Percentiles rank a stretch among this genome's conserved stretches.
Conservation (phyloP, 164 flowering plant species). For the Tetrastigma voinierianum region DNA sequence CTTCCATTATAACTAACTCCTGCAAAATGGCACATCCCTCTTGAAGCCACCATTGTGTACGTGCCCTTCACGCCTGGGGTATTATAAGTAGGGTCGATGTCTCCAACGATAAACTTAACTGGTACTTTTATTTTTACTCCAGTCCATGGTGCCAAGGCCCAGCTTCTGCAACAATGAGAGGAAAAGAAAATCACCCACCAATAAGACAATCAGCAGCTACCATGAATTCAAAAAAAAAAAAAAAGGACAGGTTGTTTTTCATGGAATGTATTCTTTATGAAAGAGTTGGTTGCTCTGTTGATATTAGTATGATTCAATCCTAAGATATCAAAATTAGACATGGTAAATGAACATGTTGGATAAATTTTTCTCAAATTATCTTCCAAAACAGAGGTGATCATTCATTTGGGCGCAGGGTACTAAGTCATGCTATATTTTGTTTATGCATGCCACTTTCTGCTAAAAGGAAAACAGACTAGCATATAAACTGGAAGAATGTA, state of each 20-base stretch:
- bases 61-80: slow-evolving; percentile 48
- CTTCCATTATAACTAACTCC: slow-evolving; percentile 56
- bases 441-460: too few relatives aligned
- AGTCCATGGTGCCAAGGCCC: slow-evolving; percentile 62
- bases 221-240: too few relatives aligned
- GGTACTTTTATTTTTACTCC: slow-evolving; percentile 60
- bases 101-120: slow-evolving; percentile 59
- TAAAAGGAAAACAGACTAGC: too few relatives aligned
- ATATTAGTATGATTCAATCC: neutral
- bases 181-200: neutral
- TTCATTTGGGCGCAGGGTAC: neutral
- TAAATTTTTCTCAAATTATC: neutral
- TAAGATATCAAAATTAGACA: neutral
- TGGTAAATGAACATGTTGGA: neutral
- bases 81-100: slow-evolving; percentile 37
- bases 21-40: slow-evolving; percentile 41
- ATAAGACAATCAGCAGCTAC: too few relatives aligned
- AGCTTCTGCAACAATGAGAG: slow-evolving; percentile 36
- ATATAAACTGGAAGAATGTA: too few relatives aligned
- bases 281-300: too few relatives aligned
- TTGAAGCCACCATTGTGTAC: slow-evolving; percentile 49
- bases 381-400: neutral
- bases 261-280: too few relatives aligned
- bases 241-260: too few relatives aligned
- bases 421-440: too few relatives aligned